phyloP scores from a whole-genome alignment of 257 asterid species.

The Solanum clarkiae region DNA sequence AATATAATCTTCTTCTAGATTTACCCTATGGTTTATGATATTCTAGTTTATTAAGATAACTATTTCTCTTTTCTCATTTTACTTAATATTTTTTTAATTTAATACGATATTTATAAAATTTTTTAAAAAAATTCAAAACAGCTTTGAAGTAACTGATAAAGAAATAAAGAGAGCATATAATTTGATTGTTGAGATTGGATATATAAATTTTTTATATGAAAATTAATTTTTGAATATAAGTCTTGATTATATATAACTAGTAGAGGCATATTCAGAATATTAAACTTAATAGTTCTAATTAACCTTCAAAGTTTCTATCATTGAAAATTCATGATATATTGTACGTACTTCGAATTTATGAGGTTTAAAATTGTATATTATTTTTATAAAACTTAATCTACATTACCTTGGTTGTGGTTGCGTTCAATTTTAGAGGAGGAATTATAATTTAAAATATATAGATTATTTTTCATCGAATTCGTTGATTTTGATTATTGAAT shows the following conservation, averaged over 20 bases:
- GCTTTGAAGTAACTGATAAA: too few species aligned
- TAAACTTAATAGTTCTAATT: background rate
- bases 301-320: background rate
- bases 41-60: background rate
- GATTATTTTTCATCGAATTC: background rate
- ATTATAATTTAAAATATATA: too few species aligned
- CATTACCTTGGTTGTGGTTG: background rate
- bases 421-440: background rate
- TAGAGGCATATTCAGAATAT: background rate
- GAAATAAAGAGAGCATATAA: too few species aligned
- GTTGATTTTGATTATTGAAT: background rate
- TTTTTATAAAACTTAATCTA: background rate
- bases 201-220: background rate
- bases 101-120: too few species aligned
- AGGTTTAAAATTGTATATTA: background rate
- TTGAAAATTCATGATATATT: background rate
- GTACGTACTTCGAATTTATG: background rate
- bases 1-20: background rate
- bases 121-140: too few species aligned
- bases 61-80: background rate
- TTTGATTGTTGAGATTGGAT: background rate
- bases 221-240: background rate
- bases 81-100: too few species aligned
- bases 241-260: background rate
- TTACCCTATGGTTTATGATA: background rate